These are phyloP conservation scores for Halophytophthora polymorphica DNA, from an alignment of 352 stramenopile genomes.

Conservation along the genomic window DNA sequence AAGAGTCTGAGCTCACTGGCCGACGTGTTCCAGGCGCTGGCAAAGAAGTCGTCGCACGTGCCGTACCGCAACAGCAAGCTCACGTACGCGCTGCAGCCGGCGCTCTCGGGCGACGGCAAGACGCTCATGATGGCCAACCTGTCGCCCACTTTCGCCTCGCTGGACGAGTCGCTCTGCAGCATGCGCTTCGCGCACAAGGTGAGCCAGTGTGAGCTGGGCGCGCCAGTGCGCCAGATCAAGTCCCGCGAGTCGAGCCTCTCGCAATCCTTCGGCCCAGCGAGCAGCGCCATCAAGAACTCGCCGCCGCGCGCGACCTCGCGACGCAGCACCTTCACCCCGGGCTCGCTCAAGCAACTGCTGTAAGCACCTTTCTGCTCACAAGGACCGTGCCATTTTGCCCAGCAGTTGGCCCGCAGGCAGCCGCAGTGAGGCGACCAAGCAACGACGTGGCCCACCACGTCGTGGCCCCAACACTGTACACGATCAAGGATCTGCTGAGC, in stretches of 20 bases:
- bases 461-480: no score
- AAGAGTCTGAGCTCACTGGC: conserved; percentile 98
- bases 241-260: conserved; percentile 27
- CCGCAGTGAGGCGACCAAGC: no score
- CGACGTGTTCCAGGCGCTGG: conserved; percentile 98
- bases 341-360: conserved; percentile 21
- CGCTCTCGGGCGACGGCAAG: conserved; percentile 98
- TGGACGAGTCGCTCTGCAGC: conserved; percentile 97
- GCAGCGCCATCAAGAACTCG: conserved; percentile 19
- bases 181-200: conserved; percentile 97
- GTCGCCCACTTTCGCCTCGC: conserved; percentile 92
- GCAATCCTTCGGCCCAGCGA: conserved; percentile 6
- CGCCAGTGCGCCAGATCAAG: conserved; percentile 89
- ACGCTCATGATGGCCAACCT: conserved; percentile 99
- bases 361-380: conserved; percentile 7
- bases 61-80: conserved; percentile 99
- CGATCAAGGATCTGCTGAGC: no score
- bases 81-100: conserved; percentile 98
- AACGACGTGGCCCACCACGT: no score
- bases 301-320: conserved; percentile 23
- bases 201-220: conserved; percentile 96
- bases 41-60: conserved; percentile 94
- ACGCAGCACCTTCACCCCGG: conserved; percentile 38
- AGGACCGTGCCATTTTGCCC: no score
- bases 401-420: no score